A percentile compares a stretch with the other conserved stretches of the same genome.
These are phyloP conservation scores for Pilasporangium apinafurcum DNA, from an alignment of 352 stramenopile species.

Conservation along the genomic window DNA sequence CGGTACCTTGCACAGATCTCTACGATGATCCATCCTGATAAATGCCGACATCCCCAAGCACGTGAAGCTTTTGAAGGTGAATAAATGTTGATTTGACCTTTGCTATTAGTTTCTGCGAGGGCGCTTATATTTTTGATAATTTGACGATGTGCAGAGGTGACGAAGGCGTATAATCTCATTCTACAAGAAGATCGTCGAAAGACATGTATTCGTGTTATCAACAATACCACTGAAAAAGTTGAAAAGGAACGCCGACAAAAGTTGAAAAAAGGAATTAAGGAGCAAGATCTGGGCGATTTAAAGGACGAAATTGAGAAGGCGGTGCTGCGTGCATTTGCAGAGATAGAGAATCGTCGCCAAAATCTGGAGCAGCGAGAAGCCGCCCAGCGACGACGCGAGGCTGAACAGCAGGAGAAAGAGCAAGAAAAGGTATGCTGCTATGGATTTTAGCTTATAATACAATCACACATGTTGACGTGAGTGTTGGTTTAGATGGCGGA, in stretches of 20 bases:
- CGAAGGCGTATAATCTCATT: slow-evolving; percentile 83
- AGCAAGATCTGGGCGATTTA: slow-evolving; percentile 54
- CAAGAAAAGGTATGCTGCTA: slow-evolving; percentile 42
- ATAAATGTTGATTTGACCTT: not conserved
- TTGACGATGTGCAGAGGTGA: slow-evolving; percentile 45
- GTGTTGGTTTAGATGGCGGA: slow-evolving; percentile 15
- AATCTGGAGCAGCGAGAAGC: slow-evolving; percentile 76
- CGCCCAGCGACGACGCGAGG: slow-evolving; percentile 56
- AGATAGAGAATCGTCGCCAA: slow-evolving; percentile 70
- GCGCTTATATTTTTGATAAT: slow-evolving; percentile 1
- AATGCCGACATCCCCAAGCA: slow-evolving; percentile 58
- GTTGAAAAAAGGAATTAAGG: slow-evolving; percentile 79
- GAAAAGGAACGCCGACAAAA: slow-evolving; percentile 69
- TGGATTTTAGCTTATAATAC: not conserved
- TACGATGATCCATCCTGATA: slow-evolving; percentile 85
- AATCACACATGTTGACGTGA: not conserved
- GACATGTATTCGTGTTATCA: slow-evolving; percentile 70
- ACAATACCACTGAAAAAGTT: slow-evolving; percentile 58
- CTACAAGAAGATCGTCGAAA: slow-evolving; percentile 81
- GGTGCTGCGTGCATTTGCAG: slow-evolving; percentile 76
- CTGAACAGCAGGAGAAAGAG: slow-evolving; percentile 70
- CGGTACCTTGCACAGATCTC: too few species aligned
- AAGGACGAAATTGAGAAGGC: slow-evolving; percentile 66
- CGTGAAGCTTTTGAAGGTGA: slow-evolving; percentile 88
- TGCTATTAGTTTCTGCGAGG: slow-evolving; percentile 1